These are phyloP conservation scores for Ganoderma multipileum DNA, from an alignment of 1,284 basidiomycete genomes.

Conservation along the genomic window DNA sequence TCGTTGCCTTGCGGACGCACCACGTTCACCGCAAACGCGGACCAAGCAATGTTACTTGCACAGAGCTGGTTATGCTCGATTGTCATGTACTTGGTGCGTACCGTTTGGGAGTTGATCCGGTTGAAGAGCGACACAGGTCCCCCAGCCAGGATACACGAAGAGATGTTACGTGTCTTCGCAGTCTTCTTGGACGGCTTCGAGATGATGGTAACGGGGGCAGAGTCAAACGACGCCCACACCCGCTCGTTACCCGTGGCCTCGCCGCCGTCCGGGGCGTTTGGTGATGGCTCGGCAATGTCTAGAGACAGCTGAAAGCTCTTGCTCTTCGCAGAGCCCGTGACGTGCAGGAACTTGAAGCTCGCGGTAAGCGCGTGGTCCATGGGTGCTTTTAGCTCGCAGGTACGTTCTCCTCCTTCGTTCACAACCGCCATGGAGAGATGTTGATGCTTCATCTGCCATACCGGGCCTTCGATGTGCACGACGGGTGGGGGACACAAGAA, in stretches of 20 bases:
- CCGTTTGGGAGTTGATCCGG: conserved; percentile 96
- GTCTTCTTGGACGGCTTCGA: conserved; percentile 98
- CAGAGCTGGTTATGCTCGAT: conserved; percentile 85
- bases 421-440: conserved; percentile 87
- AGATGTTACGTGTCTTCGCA: conserved; percentile 92
- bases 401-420: conserved; percentile 82
- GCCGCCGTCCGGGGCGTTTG: conserved; percentile 55
- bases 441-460: conserved; percentile 81
- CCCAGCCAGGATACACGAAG: conserved; percentile 88
- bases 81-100: conserved; percentile 96
- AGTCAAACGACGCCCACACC: conserved; percentile 91
- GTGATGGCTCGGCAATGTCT: conserved; percentile 77
- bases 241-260: conserved; percentile 62
- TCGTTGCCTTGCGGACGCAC: conserved; percentile 66
- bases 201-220: conserved; percentile 91
- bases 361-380: conserved; percentile 83
- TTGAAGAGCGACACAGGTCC: conserved; percentile 96
- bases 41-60: conserved; percentile 89
- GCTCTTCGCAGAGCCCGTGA: conserved; percentile 86
- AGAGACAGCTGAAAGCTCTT: conserved; percentile 90
- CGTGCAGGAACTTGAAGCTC: conserved; percentile 91
- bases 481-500: conserved; percentile 90
- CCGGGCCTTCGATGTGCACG: conserved; percentile 86
- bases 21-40: conserved; percentile 92
- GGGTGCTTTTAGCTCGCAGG: conserved; percentile 81